Evolutionary conservation across 2,329 filamentous ascomycete genomes (phyloP).

Genomic region (Atkinsonella texensis): DNA sequence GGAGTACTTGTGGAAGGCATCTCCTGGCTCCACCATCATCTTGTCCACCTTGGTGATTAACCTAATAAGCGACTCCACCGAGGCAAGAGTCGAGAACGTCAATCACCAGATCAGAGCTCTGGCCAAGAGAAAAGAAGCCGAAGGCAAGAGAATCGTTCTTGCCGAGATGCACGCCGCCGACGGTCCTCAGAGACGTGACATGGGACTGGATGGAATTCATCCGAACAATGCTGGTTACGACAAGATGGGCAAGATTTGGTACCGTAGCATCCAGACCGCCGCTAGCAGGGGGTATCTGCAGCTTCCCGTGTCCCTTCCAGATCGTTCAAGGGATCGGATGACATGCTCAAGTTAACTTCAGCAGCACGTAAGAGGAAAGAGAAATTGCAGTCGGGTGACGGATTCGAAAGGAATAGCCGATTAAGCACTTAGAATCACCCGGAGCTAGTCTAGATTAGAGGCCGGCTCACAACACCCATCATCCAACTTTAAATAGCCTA

Average conservation of each 20-base stretch:
- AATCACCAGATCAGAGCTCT: slow-evolving; percentile 23
- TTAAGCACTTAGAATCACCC: too few species aligned
- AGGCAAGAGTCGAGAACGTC: slow-evolving; percentile 17
- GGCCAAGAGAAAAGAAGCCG: slow-evolving; percentile 13
- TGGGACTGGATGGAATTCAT: slow-evolving; percentile 26
- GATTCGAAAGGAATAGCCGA: too few species aligned
- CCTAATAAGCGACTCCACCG: slow-evolving; percentile 16
- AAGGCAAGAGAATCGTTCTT: slow-evolving; percentile 22
- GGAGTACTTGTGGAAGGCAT: slow-evolving; percentile 19
- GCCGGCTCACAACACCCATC: too few species aligned
- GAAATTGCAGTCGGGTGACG: too few species aligned
- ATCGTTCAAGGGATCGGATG: too few species aligned
- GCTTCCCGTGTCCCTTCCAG: slow-evolving; percentile 6
- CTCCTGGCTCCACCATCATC: slow-evolving; percentile 22
- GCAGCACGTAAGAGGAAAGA: too few species aligned
- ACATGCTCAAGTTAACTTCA: neutral
- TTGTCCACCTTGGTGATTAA: slow-evolving; percentile 27
- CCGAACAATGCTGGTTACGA: slow-evolving; percentile 26
- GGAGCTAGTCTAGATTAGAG: too few species aligned
- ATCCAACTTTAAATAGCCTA: too few species aligned
- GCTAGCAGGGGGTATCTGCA: slow-evolving; percentile 13
- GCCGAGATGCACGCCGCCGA: slow-evolving; percentile 26
- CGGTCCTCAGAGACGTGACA: slow-evolving; percentile 19
- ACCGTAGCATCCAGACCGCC: slow-evolving; percentile 17
- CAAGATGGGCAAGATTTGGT: slow-evolving; percentile 30